Conservation (phyloP, 2,329 filamentous ascomycete genomes). For the Calonectria hongkongensis region DNA sequence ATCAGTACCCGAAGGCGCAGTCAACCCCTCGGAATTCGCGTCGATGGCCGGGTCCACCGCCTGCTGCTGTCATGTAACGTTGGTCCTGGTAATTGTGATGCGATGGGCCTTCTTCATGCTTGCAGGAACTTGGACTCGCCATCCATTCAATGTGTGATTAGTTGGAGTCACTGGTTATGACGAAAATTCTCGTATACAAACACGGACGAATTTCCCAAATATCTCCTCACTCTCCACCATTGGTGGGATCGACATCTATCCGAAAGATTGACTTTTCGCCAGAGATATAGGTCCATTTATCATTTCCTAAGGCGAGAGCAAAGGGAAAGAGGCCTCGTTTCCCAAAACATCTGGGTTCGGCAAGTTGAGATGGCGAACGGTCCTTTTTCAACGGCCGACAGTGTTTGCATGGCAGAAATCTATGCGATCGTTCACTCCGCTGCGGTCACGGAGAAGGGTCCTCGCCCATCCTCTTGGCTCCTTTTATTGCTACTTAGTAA, state of each 20-base stretch:
- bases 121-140: background rate
- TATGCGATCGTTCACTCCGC: background rate
- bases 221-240: constrained; percentile 1
- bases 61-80: constrained; percentile 17
- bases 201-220: constrained; percentile 6
- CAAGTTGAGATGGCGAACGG: no score
- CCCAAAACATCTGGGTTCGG: background rate
- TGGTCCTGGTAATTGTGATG: background rate
- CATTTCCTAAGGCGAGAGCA: constrained; percentile 2
- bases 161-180: constrained; percentile 1
- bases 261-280: constrained; percentile 26
- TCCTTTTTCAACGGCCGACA: no score
- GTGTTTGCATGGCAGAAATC: background rate
- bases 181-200: constrained; percentile 17
- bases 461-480: background rate
- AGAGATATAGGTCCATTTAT: constrained; percentile 23
- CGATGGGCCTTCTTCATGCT: constrained; percentile 4
- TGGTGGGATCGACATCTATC: constrained; percentile 22
- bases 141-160: background rate
- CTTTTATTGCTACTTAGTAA: background rate
- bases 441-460: background rate
- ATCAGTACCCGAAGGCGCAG: background rate
- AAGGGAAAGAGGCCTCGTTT: constrained; percentile 5
- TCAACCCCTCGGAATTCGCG: constrained; percentile 21
- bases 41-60: constrained; percentile 17